Conservation (phyloP, 2,329 filamentous ascomycete species). For the Xylaria sp. region DNA sequence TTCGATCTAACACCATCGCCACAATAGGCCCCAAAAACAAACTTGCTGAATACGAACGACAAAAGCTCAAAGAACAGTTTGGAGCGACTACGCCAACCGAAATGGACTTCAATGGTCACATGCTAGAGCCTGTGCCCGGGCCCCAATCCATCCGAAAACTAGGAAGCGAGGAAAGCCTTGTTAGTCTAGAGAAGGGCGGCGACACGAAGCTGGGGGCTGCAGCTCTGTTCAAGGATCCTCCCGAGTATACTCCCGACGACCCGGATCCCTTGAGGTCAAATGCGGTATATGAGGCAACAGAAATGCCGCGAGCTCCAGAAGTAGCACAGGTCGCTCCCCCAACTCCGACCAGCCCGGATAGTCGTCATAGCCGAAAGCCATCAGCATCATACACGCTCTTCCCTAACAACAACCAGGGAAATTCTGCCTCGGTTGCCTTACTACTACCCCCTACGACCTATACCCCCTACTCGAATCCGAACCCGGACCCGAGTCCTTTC, state of each 20-base stretch:
- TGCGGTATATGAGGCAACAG: slow-evolving; percentile 31
- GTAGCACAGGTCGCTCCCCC: slow-evolving; percentile 35
- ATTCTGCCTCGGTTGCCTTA: slow-evolving; percentile 39
- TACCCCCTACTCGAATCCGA: slow-evolving; percentile 32
- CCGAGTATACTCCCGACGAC: slow-evolving; percentile 23
- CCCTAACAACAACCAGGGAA: slow-evolving; percentile 36
- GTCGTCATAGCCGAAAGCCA: slow-evolving; percentile 41
- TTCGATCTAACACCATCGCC: slow-evolving; percentile 63
- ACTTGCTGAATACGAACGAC: slow-evolving; percentile 50
- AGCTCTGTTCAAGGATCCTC: slow-evolving; percentile 21
- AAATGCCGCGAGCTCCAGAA: slow-evolving; percentile 35
- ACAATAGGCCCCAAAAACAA: slow-evolving; percentile 55
- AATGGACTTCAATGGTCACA: slow-evolving; percentile 39
- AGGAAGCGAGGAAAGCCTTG: slow-evolving; percentile 41
- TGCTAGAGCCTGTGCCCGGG: slow-evolving; percentile 39
- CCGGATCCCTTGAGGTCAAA: slow-evolving; percentile 42
- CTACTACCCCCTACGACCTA: slow-evolving; percentile 55
- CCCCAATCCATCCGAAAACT: slow-evolving; percentile 36
- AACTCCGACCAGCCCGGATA: slow-evolving; percentile 29
- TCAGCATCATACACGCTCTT: slow-evolving; percentile 45
- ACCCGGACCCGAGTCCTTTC: slow-evolving; percentile 17
- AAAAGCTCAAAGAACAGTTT: slow-evolving; percentile 44
- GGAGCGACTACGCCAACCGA: slow-evolving; percentile 21
- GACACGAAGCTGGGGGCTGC: slow-evolving; percentile 36
- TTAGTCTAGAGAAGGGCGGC: slow-evolving; percentile 38